These are phyloP conservation scores for Elsinoe perseae DNA, from an alignment of 2,329 filamentous ascomycete genomes.

Conservation along the genomic window DNA sequence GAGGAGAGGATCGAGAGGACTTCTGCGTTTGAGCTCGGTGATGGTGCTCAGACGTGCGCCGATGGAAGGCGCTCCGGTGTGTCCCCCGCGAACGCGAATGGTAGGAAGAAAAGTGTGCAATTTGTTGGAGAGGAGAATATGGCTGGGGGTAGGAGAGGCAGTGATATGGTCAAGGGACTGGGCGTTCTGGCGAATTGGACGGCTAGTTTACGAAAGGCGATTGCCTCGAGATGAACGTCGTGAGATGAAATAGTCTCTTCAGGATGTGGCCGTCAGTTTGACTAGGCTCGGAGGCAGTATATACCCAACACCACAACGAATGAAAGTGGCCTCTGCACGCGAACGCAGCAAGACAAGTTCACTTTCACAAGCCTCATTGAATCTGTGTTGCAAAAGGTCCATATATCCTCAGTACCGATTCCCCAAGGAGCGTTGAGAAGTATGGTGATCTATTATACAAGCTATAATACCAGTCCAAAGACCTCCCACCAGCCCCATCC, in stretches of 20 bases:
- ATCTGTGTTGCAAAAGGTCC: no score
- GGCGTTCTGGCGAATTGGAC: slow-evolving; percentile 16
- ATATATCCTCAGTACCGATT: not conserved
- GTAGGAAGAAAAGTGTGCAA: slow-evolving; percentile 5
- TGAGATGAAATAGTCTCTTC: not conserved
- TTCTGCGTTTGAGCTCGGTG: slow-evolving; percentile 5
- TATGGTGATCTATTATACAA: slow-evolving; percentile 4
- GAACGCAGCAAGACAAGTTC: not conserved
- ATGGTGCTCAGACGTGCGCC: not conserved
- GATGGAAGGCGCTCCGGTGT: not conserved
- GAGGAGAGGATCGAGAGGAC: not conserved
- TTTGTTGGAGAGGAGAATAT: not conserved
- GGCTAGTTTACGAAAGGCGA: slow-evolving; percentile 14
- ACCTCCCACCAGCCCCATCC: not conserved
- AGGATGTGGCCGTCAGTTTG: not conserved
- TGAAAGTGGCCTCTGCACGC: not conserved
- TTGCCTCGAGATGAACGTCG: slow-evolving; percentile 9
- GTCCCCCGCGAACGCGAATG: slow-evolving; percentile 3
- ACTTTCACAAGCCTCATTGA: no score
- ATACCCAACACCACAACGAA: slow-evolving; percentile 1
- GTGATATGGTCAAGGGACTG: slow-evolving; percentile 7
- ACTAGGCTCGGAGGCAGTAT: not conserved
- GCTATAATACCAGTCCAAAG: not conserved
- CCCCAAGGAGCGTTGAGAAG: not conserved
- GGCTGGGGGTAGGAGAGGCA: not conserved